phyloP scores from a whole-genome alignment of 108 stramenopile genomes.

The Hondaea fermentalgiana region DNA sequence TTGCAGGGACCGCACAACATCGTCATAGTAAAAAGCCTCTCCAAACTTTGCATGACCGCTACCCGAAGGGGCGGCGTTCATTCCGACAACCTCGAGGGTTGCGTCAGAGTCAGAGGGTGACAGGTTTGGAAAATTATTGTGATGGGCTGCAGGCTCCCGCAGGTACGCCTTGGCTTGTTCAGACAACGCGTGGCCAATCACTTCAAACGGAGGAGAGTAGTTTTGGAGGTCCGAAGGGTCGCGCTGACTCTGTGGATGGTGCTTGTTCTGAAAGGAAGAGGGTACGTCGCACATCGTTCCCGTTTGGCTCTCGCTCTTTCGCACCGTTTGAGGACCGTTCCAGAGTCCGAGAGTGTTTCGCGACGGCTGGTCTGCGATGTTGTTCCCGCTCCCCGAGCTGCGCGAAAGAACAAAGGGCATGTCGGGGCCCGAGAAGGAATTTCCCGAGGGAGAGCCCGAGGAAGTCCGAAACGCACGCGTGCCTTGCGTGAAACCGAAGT shows the following conservation, averaged over 20 bases:
- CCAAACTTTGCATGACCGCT: neutral
- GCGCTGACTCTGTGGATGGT: neutral
- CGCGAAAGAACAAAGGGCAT: too few relatives aligned
- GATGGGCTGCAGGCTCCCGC: neutral
- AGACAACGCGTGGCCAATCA: neutral
- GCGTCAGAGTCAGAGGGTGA: neutral
- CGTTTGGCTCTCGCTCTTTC: too few relatives aligned
- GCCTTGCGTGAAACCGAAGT: neutral
- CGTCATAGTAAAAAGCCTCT: neutral
- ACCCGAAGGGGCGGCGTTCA: neutral
- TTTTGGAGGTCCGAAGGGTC: neutral
- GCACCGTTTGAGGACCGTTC: too few relatives aligned
- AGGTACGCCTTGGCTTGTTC: neutral
- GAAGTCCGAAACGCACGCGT: too few relatives aligned
- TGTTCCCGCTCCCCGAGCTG: too few relatives aligned
- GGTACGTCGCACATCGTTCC: too few relatives aligned
- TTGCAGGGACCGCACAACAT: neutral
- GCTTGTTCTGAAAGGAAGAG: too few relatives aligned
- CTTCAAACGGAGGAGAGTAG: neutral
- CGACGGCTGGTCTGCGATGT: too few relatives aligned
- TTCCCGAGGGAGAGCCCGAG: too few relatives aligned
- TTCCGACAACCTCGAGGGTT: neutral
- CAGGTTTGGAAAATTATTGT: neutral
- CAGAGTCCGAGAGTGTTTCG: too few relatives aligned
- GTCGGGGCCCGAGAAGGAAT: too few relatives aligned